Conservation (phyloP, 768 basidiomycete species). For the Thelephora ganbajun region DNA sequence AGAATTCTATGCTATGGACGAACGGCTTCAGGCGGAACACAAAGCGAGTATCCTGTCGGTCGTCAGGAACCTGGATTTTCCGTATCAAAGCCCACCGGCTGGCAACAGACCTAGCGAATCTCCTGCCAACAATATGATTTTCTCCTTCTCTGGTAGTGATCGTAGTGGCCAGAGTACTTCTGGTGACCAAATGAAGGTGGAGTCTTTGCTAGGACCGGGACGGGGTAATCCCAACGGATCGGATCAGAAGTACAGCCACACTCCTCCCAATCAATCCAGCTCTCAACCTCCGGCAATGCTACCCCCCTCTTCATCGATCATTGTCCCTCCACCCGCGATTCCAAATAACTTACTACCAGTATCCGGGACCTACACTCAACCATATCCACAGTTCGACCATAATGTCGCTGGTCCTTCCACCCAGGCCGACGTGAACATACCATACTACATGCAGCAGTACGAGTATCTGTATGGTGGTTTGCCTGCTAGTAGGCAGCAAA, state of each 20-base stretch:
- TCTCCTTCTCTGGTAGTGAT: conserved; percentile 1
- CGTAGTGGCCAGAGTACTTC: background rate
- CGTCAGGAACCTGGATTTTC: conserved; percentile 68
- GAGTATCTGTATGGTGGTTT: background rate
- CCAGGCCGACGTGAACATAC: conserved; percentile 3
- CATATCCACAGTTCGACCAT: conserved; percentile 1
- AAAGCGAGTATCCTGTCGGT: conserved; percentile 47
- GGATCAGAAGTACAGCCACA: background rate
- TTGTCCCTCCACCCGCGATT: no score
- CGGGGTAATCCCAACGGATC: background rate
- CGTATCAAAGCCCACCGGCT: conserved; percentile 60
- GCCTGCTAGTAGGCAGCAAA: background rate
- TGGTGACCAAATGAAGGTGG: background rate
- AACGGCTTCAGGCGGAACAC: conserved; percentile 34
- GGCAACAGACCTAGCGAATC: conserved; percentile 37
- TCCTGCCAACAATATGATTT: conserved; percentile 23
- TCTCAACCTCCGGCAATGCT: background rate
- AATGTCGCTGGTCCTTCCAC: conserved; percentile 11
- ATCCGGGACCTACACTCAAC: background rate
- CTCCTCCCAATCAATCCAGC: background rate
- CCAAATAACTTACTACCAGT: no score
- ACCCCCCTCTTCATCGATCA: background rate
- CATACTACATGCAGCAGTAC: background rate
- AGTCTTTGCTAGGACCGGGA: background rate
- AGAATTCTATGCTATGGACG: conserved; percentile 38